Conservation (phyloP, 805 yeast genomes). For the Metschnikowia drakensbergensis region DNA sequence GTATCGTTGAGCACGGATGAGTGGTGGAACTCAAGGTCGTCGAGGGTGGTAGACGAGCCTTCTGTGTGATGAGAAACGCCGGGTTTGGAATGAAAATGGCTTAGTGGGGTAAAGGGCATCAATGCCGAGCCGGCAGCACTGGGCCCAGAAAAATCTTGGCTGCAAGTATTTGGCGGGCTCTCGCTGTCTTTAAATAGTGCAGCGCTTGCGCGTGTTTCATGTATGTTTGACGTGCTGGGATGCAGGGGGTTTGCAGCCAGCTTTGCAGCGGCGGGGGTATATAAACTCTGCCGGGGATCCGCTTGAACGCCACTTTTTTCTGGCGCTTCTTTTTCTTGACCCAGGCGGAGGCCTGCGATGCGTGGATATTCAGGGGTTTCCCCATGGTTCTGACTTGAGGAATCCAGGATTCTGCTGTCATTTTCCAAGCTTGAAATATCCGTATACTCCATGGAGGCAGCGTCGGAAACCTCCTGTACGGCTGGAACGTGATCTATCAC, state of each 20-base stretch:
- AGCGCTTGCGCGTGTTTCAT: conserved; percentile 5
- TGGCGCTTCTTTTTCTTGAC: neutral
- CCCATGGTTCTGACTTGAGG: neutral
- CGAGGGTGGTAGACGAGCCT: neutral
- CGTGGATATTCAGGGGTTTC: neutral
- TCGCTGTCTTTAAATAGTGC: neutral
- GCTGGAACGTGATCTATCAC: neutral
- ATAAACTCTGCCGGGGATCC: neutral
- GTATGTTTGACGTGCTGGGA: neutral
- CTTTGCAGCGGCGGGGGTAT: neutral
- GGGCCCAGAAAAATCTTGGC: neutral
- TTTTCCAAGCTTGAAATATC: neutral
- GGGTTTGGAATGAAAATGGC: neutral
- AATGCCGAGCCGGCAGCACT: conserved; percentile 5
- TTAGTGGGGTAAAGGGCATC: conserved; percentile 1
- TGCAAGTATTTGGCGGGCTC: neutral
- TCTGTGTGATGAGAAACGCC: neutral
- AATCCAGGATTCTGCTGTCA: neutral
- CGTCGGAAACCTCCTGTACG: neutral
- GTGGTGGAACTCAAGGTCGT: neutral
- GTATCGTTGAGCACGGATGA: conserved; percentile 11
- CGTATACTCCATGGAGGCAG: neutral
- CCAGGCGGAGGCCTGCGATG: neutral
- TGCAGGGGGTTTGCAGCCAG: neutral
- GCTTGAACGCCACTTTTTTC: neutral